Percentiles rank a stretch among this genome's conserved stretches.
Evolutionary conservation across 2,329 filamentous ascomycete species (phyloP).

Genomic region (Rhynchosporium secalis): DNA sequence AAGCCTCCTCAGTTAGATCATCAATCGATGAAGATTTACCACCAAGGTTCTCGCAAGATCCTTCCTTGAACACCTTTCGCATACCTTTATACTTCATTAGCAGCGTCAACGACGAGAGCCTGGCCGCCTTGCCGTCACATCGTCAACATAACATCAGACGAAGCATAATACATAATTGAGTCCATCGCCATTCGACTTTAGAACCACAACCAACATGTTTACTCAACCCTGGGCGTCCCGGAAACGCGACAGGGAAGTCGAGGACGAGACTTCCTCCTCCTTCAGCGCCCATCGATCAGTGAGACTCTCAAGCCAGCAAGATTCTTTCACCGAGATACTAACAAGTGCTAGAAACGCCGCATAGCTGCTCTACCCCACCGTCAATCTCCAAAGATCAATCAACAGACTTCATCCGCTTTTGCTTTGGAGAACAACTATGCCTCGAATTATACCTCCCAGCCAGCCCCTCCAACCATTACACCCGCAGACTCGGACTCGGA

Average conservation of each 20-base stretch:
- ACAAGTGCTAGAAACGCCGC: slow-evolving; percentile 37
- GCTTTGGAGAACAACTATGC: slow-evolving; percentile 28
- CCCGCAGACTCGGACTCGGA: slow-evolving; percentile 38
- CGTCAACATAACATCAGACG: slow-evolving; percentile 22
- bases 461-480: slow-evolving; percentile 37
- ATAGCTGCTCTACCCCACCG: slow-evolving; percentile 37
- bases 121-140: slow-evolving; percentile 15
- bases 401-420: slow-evolving; percentile 27
- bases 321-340: slow-evolving; percentile 14
- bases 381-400: slow-evolving; percentile 30
- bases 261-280: slow-evolving; percentile 31
- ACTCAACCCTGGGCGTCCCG: slow-evolving; percentile 26
- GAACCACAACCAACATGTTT: slow-evolving; percentile 27
- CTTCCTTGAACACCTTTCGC: slow-evolving; percentile 17
- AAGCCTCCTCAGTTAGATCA: background rate
- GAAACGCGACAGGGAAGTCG: slow-evolving; percentile 37
- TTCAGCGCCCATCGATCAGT: slow-evolving; percentile 39
- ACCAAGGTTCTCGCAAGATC: slow-evolving; percentile 24
- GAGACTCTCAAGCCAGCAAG: slow-evolving; percentile 16
- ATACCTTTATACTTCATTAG: slow-evolving; percentile 18
- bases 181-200: background rate
- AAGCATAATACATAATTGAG: slow-evolving; percentile 17
- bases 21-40: slow-evolving; percentile 26
- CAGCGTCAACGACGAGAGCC: slow-evolving; percentile 17
- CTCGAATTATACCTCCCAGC: slow-evolving; percentile 28